A percentile compares a stretch with the other conserved stretches of the same genome.
phyloP scores from a whole-genome alignment of 495 filamentous ascomycete species.

The Hypoxylon intermedium region DNA sequence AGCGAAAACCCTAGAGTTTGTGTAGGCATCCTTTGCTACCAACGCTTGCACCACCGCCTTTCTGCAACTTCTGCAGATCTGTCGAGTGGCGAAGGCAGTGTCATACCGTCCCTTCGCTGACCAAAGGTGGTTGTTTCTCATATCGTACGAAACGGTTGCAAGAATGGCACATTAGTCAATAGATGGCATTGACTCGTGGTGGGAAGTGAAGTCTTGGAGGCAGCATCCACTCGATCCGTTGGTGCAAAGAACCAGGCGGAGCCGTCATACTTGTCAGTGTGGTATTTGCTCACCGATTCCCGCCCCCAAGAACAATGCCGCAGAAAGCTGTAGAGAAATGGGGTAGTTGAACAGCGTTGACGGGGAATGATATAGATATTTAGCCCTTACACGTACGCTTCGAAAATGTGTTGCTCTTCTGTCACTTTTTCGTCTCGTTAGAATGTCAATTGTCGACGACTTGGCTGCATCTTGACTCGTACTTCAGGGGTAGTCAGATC shows the following conservation, averaged over 20 bases:
- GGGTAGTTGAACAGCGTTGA: no score
- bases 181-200: background rate
- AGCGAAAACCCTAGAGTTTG: no score
- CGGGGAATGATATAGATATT: no score
- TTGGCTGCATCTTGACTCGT: no score
- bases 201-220: background rate
- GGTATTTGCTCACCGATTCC: background rate
- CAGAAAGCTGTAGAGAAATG: background rate
- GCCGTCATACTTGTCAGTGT: background rate
- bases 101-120: background rate
- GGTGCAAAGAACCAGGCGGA: background rate
- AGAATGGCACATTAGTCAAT: no score
- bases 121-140: slow-evolving; percentile 8
- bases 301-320: background rate
- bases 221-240: background rate
- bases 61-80: background rate
- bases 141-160: no score
- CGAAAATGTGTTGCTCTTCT: no score
- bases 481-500: no score
- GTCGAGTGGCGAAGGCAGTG: background rate
- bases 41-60: background rate
- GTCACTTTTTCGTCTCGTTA: no score
- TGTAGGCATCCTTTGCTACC: background rate
- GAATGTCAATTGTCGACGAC: no score
- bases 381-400: no score